Percentiles rank a stretch among this genome's conserved stretches.
Conservation (phyloP, 2,329 filamentous ascomycete genomes). For the Ophiostoma pallidulum region DNA sequence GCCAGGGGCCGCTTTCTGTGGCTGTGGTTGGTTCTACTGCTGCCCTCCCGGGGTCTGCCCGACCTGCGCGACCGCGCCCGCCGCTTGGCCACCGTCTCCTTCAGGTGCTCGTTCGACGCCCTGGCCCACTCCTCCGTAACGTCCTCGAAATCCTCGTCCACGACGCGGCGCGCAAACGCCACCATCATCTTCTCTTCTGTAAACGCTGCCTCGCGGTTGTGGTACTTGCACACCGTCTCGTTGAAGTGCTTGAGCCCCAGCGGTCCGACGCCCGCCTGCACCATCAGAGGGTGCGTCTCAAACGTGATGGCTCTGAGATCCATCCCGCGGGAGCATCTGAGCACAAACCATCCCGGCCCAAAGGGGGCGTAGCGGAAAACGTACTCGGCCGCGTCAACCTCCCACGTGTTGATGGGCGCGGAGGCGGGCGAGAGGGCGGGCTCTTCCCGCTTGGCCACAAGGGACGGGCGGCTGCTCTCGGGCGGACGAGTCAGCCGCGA, state of each 20-base stretch:
- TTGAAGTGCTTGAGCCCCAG: slow-evolving; percentile 8
- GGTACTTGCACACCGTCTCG: neutral
- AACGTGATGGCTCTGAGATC: neutral
- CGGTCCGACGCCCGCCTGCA: neutral
- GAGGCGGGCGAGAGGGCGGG: neutral
- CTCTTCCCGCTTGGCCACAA: too few species aligned
- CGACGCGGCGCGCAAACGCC: slow-evolving; percentile 7
- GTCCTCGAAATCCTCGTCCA: slow-evolving; percentile 3
- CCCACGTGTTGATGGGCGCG: neutral
- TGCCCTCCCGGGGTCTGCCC: too few species aligned
- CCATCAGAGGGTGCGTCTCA: neutral
- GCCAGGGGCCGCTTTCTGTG: too few species aligned
- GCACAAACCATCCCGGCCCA: slow-evolving; percentile 12
- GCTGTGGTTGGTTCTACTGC: too few species aligned
- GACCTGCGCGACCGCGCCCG: too few species aligned
- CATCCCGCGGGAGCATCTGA: slow-evolving; percentile 5
- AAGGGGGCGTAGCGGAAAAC: slow-evolving; percentile 8
- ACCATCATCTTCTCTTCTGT: slow-evolving; percentile 10
- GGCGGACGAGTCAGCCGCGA: neutral
- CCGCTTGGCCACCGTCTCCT: neutral
- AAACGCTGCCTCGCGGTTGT: neutral
- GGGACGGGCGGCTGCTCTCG: neutral
- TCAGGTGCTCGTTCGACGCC: slow-evolving; percentile 9
- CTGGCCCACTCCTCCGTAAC: slow-evolving; percentile 7
- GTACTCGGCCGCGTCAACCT: slow-evolving; percentile 7